These are phyloP conservation scores for Podospora tetraspora DNA, from an alignment of 495 filamentous ascomycete genomes.

Conservation along the genomic window DNA sequence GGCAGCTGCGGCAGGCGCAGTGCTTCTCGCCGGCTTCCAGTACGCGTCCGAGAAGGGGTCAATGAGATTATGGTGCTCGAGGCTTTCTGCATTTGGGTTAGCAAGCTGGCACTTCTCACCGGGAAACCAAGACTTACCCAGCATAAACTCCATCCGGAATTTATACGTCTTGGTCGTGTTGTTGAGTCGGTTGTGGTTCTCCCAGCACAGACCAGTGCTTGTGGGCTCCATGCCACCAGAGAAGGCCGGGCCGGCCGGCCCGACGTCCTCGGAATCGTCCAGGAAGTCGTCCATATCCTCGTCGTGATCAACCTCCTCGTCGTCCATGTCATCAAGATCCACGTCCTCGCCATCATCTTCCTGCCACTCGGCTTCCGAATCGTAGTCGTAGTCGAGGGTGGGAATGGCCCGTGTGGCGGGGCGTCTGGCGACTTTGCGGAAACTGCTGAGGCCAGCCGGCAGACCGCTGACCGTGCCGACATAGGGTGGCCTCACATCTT, in stretches of 20 bases:
- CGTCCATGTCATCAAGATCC: constrained; percentile 55
- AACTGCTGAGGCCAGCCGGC: constrained; percentile 37
- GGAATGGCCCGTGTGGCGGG: constrained; percentile 60
- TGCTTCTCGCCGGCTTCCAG: constrained; percentile 51
- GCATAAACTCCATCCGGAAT: constrained; percentile 68
- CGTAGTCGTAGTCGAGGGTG: constrained; percentile 84
- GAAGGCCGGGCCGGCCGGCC: constrained; percentile 38
- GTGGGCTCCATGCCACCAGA: constrained; percentile 67
- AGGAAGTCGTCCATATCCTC: constrained; percentile 73
- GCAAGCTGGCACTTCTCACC: neutral
- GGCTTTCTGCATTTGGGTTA: constrained; percentile 23
- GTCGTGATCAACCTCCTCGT: constrained; percentile 64
- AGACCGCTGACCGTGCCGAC: constrained; percentile 72
- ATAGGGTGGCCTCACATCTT: constrained; percentile 90
- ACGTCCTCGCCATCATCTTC: constrained; percentile 55
- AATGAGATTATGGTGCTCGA: constrained; percentile 51
- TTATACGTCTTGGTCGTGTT: constrained; percentile 40
- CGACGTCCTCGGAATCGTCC: constrained; percentile 60
- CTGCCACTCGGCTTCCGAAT: constrained; percentile 88
- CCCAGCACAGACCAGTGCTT: constrained; percentile 77
- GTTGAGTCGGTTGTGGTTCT: constrained; percentile 47
- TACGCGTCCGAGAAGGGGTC: constrained; percentile 81
- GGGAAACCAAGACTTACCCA: constrained; percentile 49
- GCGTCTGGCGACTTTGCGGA: constrained; percentile 59
- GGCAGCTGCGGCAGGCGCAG: constrained; percentile 4